Base-by-base conservation (phyloP, 148 eudicot species). In the Silene conica region DNA sequence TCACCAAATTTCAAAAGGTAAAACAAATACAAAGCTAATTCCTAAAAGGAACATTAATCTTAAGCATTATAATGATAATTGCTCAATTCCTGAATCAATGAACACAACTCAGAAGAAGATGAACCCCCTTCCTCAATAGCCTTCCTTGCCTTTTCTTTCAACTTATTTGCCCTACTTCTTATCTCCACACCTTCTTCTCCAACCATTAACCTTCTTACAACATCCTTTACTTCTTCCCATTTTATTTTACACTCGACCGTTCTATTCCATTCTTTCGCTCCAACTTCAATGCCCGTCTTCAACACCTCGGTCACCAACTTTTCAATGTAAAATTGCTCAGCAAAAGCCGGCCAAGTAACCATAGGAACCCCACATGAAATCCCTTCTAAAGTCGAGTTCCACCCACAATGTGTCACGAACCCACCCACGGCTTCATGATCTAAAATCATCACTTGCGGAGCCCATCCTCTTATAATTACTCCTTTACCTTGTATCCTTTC, bases 401-500 rank as follows among this genome's bases (percentile, higher is more conserved):
- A 31, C 34, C 34, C 34, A 31, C 34, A 31, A 31, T 31, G 34
- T 2, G 34, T 31, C 3, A 31, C 34, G 34, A 83, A 83, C 4
- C 73, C 83, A 1, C 83, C 81, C 1, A 67, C 16, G 0, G 85
- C 78, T 23, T 60, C 62, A 38, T 83, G 85, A 14, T 76, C 81
- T 43, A 83, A 83, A 59, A 83, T 83, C 23, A 74, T 6, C 43
- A 83, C 55, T 74, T 80, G 86, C 1, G 86, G 86, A 9, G 83
- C 83, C 86, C 83, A 80, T 1, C 83, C 86, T 43, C 68, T 70
- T 59, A 80, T 80, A 9, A 83, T 71, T 63, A 83, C 41, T 5
- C 86, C 86, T n/a, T 66, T 80, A 0, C 68, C 79, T 45, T 66
- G 18, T 45, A 69, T 45, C 45, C 75, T 77, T 1, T 70, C 65